Percentiles rank a stretch among this genome's conserved stretches.
phyloP scores from a whole-genome alignment of 2,329 filamentous ascomycete genomes.

The Pseudogymnoascus sp. region DNA sequence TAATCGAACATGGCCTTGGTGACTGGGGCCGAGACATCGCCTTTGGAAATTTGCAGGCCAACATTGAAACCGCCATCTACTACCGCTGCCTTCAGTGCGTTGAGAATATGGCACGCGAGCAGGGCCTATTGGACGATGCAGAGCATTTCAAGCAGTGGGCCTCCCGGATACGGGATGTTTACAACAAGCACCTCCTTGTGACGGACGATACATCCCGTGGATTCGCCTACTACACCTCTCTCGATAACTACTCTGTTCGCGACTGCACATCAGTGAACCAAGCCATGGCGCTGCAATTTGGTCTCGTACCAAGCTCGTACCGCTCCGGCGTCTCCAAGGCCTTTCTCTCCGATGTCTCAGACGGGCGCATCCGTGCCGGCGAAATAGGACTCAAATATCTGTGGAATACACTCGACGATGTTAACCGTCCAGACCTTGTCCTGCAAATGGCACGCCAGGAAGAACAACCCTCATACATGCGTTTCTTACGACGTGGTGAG shows the following conservation, averaged over 20 bases:
- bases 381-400: conserved; percentile 35
- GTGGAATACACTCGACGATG: conserved; percentile 25
- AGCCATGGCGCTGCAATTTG: conserved; percentile 30
- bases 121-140: conserved; percentile 29
- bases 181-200: conserved; percentile 30
- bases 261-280: conserved; percentile 34
- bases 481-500: conserved; percentile 36
- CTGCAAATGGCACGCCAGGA: conserved; percentile 37
- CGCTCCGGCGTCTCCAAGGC: conserved; percentile 23
- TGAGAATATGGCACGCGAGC: conserved; percentile 16
- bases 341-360: conserved; percentile 24
- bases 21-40: conserved; percentile 37
- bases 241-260: conserved; percentile 25
- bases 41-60: conserved; percentile 36
- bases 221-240: conserved; percentile 31
- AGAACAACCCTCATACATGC: conserved; percentile 36
- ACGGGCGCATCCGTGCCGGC: conserved; percentile 30
- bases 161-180: conserved; percentile 26
- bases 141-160: conserved; percentile 23
- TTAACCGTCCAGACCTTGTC: conserved; percentile 33
- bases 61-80: conserved; percentile 37
- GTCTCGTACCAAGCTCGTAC: conserved; percentile 23
- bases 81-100: conserved; percentile 32
- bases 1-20: conserved; percentile 36
- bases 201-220: conserved; percentile 25